Evolutionary conservation across 2,329 filamentous ascomycete genomes (phyloP), one percentile per base, ranked within the genome.

Genomic region (Penicillium sp.): DNA sequence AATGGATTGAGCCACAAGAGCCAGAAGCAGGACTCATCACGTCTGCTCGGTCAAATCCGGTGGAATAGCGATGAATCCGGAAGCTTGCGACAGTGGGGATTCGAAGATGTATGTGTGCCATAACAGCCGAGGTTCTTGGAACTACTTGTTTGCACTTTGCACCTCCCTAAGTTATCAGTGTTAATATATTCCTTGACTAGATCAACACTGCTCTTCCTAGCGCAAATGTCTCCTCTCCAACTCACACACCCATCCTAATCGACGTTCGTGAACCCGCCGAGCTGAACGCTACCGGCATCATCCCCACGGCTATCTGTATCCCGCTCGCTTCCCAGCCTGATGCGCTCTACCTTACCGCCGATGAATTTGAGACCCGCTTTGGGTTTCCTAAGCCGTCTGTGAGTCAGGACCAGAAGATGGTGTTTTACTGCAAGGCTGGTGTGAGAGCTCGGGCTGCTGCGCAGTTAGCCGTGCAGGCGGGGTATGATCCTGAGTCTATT

Each of bases 381-480:
- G 93, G 91, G 4, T 96, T 90, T 69, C 77, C 82, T 57, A 89
- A 90, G 59, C 93, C 88, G 0, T 67, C 68, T 2, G 79, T 78
- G 58, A 80, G 84, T 31, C 80, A 84, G 62, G 73, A 64, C 3
- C 65, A 62, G 24, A 45, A 62, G 45, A 66, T 96, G 14, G 82
- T 98, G 4, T 95, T 98, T 69, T 98, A 96, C 75, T 99, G 95
- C 78, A 96, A 91, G 78, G 88, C 93, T 0, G 95, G 95, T 2
- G 90, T 98, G 62, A 82, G 95, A 71, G 91, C 90, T 65, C 80
- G 82, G 46, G 85, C 90, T 0, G 93, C 93, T 7, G 92, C 92
- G 7, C 82, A 84, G 62, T 75, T 97, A 73, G 95, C 95, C 29
- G 80, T 81, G 66, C 83, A 90, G 70, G 88, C 87, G 2, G 93